Conservation (phyloP, 768 basidiomycete genomes). For the Lentinula aciculospora region DNA sequence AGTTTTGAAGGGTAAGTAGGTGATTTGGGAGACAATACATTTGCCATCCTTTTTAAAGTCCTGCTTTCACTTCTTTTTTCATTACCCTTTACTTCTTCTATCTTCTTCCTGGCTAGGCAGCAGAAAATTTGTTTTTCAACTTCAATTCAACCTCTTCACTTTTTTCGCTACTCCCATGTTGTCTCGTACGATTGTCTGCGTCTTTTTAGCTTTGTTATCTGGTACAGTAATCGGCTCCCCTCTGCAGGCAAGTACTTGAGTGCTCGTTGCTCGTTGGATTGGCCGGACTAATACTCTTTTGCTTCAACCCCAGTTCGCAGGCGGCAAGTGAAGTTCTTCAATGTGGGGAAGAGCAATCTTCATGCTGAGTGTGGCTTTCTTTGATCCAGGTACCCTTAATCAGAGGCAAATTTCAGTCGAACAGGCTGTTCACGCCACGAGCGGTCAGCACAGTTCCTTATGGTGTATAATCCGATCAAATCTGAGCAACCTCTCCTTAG, state of each 20-base stretch:
- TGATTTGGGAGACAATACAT: too few relatives aligned
- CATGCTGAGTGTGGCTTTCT: not conserved
- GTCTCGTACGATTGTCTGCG: constrained; percentile 27
- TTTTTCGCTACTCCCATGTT: too few relatives aligned
- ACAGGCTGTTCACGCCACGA: constrained; percentile 11
- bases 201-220: constrained; percentile 34
- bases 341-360: not conserved
- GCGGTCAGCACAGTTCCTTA: constrained; percentile 21
- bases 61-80: constrained; percentile 10
- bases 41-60: not conserved
- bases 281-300: constrained; percentile 16
- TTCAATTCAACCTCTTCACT: too few relatives aligned
- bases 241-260: constrained; percentile 32
- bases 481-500: not conserved
- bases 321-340: not conserved
- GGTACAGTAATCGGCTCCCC: constrained; percentile 34
- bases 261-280: constrained; percentile 4
- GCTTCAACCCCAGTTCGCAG: constrained; percentile 22
- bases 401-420: not conserved
- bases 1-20: too few relatives aligned
- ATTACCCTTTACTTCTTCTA: constrained; percentile 8
- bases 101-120: not conserved
- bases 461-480: constrained; percentile 2
- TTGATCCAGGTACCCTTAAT: not conserved
- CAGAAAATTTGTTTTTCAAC: not conserved